Evolutionary conservation across 108 stramenopile species (phyloP), one percentile per base, ranked within the genome.

Genomic region (Discostella pseudostelligera): DNA sequence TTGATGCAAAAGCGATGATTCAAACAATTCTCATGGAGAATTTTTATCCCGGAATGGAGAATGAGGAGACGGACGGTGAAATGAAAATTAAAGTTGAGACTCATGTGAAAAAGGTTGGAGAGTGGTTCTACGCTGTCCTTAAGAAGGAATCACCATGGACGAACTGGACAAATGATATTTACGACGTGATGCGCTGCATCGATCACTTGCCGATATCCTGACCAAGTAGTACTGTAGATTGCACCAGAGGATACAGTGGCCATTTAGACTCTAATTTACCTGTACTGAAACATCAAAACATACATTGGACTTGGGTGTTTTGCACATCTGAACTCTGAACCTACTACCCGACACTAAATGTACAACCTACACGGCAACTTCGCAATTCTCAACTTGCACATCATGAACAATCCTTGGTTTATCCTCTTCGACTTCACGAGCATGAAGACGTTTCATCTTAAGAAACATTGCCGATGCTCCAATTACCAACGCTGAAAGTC

Each of bases 101-200:
- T 8, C 85, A 89, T 51, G 59, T 81, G 6, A 39, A 39, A 0
- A 83, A 81, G 42, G 81, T 86, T 20, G 59, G 83, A 1, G 72
- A 81, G 45, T 89, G 87, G 87, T 89, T 84, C 66, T 81, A 84
- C 46, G 81, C 82, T n/a, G 28, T 83, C 49, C 22, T 86, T 29
- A 89, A 89, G 60, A 89, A 89, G 48, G 65, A 84, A 37, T 16
- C 72, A 32, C 87, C 87, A 20, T 89, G 87, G 87, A 78, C 69
- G 29, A 83, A 75, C 39, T 89, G 87, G 87, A 86, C 87, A 39
- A 43, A 73, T 25, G 87, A 89, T 49, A 86, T 89, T 32, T 89
- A 89, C 26, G 87, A 89, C 64, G 87, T 82, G n/a, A 86, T 89
- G 87, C 36, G 87, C 62, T 86, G 85, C 67, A 86, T 89, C 32